A percentile compares a stretch with the other conserved stretches of the same genome.
Conservation (phyloP, 1,284 basidiomycete species). For the Hemileia vastatrix region DNA sequence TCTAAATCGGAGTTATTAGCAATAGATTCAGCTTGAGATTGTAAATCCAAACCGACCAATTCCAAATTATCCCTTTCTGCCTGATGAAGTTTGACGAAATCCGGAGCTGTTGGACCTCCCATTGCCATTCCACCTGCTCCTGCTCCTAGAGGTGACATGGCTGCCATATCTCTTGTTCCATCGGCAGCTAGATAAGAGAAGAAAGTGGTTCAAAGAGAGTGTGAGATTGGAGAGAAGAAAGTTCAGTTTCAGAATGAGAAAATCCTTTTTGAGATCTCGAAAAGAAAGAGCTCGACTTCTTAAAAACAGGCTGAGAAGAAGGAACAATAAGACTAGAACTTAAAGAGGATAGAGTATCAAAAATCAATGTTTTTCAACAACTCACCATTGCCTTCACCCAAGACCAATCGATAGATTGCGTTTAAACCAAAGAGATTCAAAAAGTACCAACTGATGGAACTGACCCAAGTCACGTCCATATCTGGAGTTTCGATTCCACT, state of each 20-base stretch:
- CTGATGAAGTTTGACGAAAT: constrained; percentile 81
- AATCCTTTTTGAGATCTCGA: too few relatives aligned
- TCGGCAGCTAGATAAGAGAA: too few relatives aligned
- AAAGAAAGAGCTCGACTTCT: too few relatives aligned
- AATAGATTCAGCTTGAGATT: constrained; percentile 48
- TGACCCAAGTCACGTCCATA: constrained; percentile 98
- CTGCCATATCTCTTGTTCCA: constrained; percentile 17
- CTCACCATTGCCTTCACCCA: constrained; percentile 82
- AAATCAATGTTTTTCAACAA: too few relatives aligned
- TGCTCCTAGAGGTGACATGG: constrained; percentile 36
- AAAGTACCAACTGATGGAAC: constrained; percentile 98
- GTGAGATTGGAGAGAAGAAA: too few relatives aligned
- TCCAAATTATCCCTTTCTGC: constrained; percentile 87
- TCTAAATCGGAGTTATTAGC: too few relatives aligned
- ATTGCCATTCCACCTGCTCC: constrained; percentile 31
- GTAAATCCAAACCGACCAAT: constrained; percentile 78
- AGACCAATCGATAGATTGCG: constrained; percentile 82
- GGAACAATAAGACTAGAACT: too few relatives aligned
- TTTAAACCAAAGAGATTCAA: constrained; percentile 97
- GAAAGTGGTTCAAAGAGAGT: too few relatives aligned
- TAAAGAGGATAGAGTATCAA: too few relatives aligned
- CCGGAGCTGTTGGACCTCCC: constrained; percentile 45
- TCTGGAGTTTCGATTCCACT: constrained; percentile 90
- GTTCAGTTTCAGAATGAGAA: too few relatives aligned
- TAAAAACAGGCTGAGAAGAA: too few relatives aligned